Evolutionary conservation across 2,329 filamentous ascomycete species (phyloP), one percentile per base, ranked within the genome.

Genomic region (Cryphonectria japonica): DNA sequence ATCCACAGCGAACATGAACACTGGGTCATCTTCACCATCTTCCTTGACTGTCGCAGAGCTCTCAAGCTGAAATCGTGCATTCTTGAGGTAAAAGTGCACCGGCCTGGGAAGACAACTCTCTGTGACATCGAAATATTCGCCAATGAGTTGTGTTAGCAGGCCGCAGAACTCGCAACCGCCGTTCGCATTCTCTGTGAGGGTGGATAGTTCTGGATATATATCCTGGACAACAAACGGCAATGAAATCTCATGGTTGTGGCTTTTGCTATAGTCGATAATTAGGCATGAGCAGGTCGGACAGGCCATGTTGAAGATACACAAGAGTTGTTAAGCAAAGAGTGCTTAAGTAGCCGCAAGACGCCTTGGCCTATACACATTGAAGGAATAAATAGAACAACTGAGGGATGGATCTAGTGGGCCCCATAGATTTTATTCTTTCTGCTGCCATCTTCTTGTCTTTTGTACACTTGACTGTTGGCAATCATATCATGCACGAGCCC

Each of bases 111-210:
- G 61, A 14, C 22, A 7, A 19, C 26, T 29, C 16, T 64, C 61
- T 13, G 61, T 64, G 22, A 64, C 39, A 4, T 64, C 61, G 22
- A 64, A 64, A 14, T 64, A 64, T 14, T 64, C 61, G 61, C 61
- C 14, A 5, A 43, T 32, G 22, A 64, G 61, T n/a, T 64, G 39
- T 14, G n/a, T 13, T 14, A 64, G 61, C 61, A 64, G 37, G 16
- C 14, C 9, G 26, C 61, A 46, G n/a, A 46, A 64, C n/a, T 64
- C 61, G 26, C 61, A 64, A 16, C 61, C 61, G 8, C 13, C 41
- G 2, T 13, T 13, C 5, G 61, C 39, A 7, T 50, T 64, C 26
- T 43, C 26, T 1, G 34, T 29, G 9, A 64, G 37, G n/a, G 8
- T n/a, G 6, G 22, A 3, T 11, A 64, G 26, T 11, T 13, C 61